Percentiles rank a stretch among this genome's conserved stretches.
Conservation (phyloP, 2,329 filamentous ascomycete genomes). For the Curvularia hawaiiensis region DNA sequence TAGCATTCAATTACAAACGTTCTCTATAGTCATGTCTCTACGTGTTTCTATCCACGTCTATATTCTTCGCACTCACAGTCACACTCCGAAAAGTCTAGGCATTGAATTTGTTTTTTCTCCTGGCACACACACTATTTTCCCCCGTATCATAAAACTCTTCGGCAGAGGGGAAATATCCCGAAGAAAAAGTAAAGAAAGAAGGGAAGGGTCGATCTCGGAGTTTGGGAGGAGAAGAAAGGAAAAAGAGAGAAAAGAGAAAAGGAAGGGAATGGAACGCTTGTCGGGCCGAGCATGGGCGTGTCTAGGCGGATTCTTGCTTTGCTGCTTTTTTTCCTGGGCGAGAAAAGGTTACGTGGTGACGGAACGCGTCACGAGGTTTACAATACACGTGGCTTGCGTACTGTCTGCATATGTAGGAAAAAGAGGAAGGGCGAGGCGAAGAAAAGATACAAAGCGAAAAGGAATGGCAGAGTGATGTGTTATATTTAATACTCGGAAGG, state of each 20-base stretch:
- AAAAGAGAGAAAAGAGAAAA: background rate
- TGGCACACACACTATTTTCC: background rate
- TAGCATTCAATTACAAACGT: too few relatives aligned
- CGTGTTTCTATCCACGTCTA: too few relatives aligned
- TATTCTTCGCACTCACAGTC: too few relatives aligned
- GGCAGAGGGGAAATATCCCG: background rate
- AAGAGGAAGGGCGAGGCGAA: background rate
- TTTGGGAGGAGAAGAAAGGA: background rate
- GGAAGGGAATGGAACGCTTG: background rate
- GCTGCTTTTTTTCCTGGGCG: background rate
- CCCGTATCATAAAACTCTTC: background rate
- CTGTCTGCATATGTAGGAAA: background rate
- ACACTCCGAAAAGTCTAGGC: too few relatives aligned
- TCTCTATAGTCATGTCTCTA: too few relatives aligned
- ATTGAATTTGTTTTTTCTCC: background rate
- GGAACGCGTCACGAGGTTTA: background rate
- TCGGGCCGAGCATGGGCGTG: background rate
- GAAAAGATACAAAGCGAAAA: background rate
- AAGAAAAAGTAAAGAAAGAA: background rate
- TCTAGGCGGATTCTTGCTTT: background rate
- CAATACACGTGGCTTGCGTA: background rate
- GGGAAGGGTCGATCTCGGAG: background rate
- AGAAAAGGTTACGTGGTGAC: background rate
- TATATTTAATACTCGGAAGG: background rate
- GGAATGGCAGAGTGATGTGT: background rate